Evolutionary conservation across 257 asterid genomes (phyloP), one percentile per base, ranked within the genome.

Genomic region (Ilex asprella): DNA sequence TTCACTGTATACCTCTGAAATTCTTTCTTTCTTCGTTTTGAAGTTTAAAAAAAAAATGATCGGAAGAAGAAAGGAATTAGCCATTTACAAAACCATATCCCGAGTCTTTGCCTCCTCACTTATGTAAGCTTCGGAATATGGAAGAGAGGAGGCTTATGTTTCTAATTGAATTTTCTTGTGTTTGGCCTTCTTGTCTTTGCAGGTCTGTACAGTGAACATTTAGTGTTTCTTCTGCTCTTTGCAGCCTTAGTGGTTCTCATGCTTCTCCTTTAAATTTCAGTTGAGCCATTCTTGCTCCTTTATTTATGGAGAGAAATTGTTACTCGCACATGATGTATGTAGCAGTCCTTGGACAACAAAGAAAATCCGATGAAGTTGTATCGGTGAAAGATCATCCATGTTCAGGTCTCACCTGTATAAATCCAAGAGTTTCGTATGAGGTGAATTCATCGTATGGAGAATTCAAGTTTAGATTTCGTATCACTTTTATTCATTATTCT

Each of bases 251-350:
- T 68, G 46, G 78, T 73, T 43, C 55, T 72, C 56, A 51, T 61
- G 82, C 67, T 72, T 66, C 67, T 85, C 59, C 41, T 66, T 66
- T 75, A 75, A 79, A 72, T 59, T 43, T 31, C 30, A 53, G 30
- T 9, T n/a, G 44, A 43, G 14, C 52, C n/a, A 7, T 46, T 7
- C 10, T 6, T 46, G 13, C 52, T 46, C 52, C 52, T 46, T 46
- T 46, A 10, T 3, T 10, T 46, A 2, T 14, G n/a, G 14, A 10
- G 70, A 63, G 67, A 61, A 67, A 70, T 64, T 61, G 44, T 62
- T 70, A 59, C 56, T 65, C 58, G 50, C 62, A 52, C 58, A 66
- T 47, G 60, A 59, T 61, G 63, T 52, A 59, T 43, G 67, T 49
- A 60, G 56, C 49, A 15, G 30, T 63, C 56, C 55, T 49, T 13